A percentile compares a stretch with the other conserved stretches of the same genome.
Conservation (phyloP, 768 basidiomycete species). For the Collybia sordida region DNA sequence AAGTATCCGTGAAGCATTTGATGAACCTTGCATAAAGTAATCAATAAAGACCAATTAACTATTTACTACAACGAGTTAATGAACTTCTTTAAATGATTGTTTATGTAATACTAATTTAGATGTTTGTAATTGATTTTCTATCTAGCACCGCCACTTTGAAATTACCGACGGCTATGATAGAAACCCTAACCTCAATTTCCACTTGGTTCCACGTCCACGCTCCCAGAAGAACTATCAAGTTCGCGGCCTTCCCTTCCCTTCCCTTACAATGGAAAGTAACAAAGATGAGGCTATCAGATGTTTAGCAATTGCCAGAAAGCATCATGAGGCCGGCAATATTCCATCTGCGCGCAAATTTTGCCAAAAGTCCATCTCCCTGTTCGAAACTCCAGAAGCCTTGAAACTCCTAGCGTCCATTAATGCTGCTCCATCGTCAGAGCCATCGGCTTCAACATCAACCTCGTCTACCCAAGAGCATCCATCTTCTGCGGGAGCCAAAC, state of each 20-base stretch:
- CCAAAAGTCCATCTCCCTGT: conserved; percentile 83
- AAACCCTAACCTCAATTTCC: not conserved
- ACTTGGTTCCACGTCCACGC: conserved; percentile 17
- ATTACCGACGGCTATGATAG: not conserved
- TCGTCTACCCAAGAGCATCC: conserved; percentile 60
- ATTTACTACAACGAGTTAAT: not conserved
- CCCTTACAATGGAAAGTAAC: conserved; percentile 71
- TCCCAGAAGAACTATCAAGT: conserved; percentile 2
- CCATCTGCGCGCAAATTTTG: conserved; percentile 85
- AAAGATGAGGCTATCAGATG: conserved; percentile 88
- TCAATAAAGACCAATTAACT: not conserved
- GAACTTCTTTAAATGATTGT: not conserved
- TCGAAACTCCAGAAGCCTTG: conserved; percentile 73
- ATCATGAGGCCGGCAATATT: conserved; percentile 70
- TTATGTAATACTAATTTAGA: conserved; percentile 6
- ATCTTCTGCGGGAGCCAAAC: conserved; percentile 70
- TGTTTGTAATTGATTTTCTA: conserved; percentile 1
- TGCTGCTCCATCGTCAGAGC: conserved; percentile 46
- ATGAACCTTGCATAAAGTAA: conserved; percentile 20
- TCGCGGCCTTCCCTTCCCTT: conserved; percentile 1
- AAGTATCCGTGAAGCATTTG: conserved; percentile 3
- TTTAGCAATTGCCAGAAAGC: conserved; percentile 74
- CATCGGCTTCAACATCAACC: conserved; percentile 38
- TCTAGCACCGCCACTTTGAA: no score
- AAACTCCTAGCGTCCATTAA: conserved; percentile 69